Conservation (phyloP, 2,329 filamentous ascomycete species). For the Botrytis elliptica region DNA sequence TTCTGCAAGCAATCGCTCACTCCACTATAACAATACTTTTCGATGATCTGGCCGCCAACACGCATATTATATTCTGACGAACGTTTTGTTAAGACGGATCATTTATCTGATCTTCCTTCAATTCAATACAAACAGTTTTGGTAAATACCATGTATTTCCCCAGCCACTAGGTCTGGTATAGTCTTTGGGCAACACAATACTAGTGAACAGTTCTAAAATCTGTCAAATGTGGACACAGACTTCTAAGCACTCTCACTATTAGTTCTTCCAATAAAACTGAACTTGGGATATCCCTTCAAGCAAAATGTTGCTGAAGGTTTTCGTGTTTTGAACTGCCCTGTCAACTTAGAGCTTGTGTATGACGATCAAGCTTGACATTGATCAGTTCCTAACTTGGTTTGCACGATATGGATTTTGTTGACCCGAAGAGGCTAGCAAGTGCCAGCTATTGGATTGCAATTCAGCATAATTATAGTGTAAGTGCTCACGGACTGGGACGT, state of each 20-base stretch:
- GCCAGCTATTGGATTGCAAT: background rate
- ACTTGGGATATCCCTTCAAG: background rate
- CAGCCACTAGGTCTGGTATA: background rate
- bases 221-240: slow-evolving; percentile 9
- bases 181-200: background rate
- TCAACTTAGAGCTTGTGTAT: background rate
- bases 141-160: background rate
- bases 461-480: background rate
- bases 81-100: no score
- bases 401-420: background rate
- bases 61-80: background rate
- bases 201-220: background rate
- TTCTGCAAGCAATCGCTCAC: background rate
- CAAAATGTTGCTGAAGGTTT: background rate
- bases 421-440: background rate
- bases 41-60: background rate
- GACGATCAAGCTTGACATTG: background rate
- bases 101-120: background rate
- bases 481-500: background rate
- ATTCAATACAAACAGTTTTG: no score
- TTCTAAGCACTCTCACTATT: background rate
- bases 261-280: background rate
- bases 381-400: background rate
- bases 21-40: background rate
- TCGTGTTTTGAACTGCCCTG: background rate